Evolutionary conservation across 2,329 filamentous ascomycete genomes (phyloP).

Genomic region (Alternaria sp.): DNA sequence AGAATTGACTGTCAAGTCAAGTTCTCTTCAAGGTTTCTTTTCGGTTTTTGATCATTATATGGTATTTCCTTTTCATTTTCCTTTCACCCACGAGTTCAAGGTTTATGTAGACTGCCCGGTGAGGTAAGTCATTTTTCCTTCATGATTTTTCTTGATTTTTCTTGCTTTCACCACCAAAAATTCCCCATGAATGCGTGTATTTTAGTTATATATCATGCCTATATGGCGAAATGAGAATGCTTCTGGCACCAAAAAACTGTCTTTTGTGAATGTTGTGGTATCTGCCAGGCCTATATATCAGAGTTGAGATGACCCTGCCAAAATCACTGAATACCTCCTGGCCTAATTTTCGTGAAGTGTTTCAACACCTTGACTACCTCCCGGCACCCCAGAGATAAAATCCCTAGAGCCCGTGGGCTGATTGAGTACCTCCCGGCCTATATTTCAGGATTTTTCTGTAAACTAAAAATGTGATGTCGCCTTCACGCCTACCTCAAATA

Average conservation of each 20-base stretch:
- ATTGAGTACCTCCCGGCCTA: not conserved
- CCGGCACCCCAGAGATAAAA: not conserved
- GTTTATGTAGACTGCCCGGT: not conserved
- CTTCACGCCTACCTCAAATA: not conserved
- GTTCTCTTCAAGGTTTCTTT: not conserved
- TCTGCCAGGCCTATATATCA: not conserved
- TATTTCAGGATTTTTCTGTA: not conserved
- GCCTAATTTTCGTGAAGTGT: not conserved
- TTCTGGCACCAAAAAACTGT: constrained; percentile 11
- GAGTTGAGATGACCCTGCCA: not conserved
- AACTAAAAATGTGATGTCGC: not conserved
- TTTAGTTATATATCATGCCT: constrained; percentile 8
- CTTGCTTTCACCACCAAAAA: not conserved
- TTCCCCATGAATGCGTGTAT: constrained; percentile 9
- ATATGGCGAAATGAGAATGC: constrained; percentile 19
- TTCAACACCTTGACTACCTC: not conserved
- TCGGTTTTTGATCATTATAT: constrained; percentile 1
- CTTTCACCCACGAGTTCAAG: constrained; percentile 1
- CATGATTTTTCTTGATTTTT: not conserved
- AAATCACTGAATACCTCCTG: not conserved
- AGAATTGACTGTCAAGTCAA: not conserved
- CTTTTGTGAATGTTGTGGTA: not conserved
- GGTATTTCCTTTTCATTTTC: constrained; percentile 7
- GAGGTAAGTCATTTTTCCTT: not conserved
- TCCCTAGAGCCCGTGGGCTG: not conserved